Base-by-base conservation (phyloP, 176 grass and related monocot genomes). In the Carex parvula region DNA sequence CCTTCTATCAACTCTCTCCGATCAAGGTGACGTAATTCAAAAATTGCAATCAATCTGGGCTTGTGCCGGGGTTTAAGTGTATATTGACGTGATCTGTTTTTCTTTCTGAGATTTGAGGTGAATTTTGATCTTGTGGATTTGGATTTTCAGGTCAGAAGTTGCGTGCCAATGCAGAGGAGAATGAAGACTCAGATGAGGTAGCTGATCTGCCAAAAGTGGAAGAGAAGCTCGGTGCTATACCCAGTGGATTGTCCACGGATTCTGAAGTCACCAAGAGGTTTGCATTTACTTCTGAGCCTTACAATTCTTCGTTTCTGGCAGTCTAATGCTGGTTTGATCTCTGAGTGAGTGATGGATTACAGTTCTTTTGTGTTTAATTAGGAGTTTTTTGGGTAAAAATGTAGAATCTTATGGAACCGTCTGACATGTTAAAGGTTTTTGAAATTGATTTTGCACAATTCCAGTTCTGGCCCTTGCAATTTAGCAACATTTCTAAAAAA, bases 141-240 rank as follows among this genome's bases (percentile, higher is more conserved):
- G 81, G 41, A 79, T 53, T 74, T 89, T 86, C 82, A 98, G 95
- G 88, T 66, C 88, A 88, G 81, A 93, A 91, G 63, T 85, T 95
- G n/a, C 92, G 92, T 8, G 95, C 90, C 44, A 98, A 93, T 88
- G 95, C 95, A 0, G 95, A 98, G 74, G 95, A 93, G 84, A 92
- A 89, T 18, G 84, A 55, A 13, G 88, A 89, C 62, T 83, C 82
- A 2, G 92, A 98, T n/a, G 92, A 92, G 77, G 26, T 89, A 42
- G 89, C 82, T 2, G 91, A 95, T 85, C 88, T 84, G 10, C 95
- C 95, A 0, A 98, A 95, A 86, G 91, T 98, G 54, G 95, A 98
- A 87, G 95, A 98, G 82, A 98, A 91, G 81, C 32, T 98, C 30
- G 95, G 95, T 29, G 92, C 91, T 21, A 84, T 98, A 22, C 95